Evolutionary conservation across 2,329 filamentous ascomycete species (phyloP).

Genomic region (Neofusicoccum kwambonambiense): DNA sequence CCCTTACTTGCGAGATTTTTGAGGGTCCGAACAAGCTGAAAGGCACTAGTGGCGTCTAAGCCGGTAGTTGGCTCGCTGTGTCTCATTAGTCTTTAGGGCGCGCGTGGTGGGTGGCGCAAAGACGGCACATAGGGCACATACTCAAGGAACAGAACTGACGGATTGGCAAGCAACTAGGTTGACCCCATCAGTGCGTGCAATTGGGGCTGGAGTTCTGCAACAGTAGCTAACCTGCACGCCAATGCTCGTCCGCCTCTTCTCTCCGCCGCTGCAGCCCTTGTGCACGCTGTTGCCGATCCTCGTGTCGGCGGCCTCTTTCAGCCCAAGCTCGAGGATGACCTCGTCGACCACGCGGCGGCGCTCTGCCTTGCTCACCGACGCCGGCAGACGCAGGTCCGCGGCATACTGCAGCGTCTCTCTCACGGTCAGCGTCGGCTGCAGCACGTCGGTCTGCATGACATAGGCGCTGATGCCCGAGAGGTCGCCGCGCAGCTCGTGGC

Average conservation of each 20-base stretch:
- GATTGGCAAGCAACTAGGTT: slow-evolving; percentile 64
- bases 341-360: slow-evolving; percentile 67
- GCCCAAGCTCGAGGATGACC: slow-evolving; percentile 70
- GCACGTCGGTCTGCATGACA: slow-evolving; percentile 74
- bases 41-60: slow-evolving; percentile 74
- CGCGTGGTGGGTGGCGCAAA: neutral
- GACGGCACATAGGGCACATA: slow-evolving; percentile 1
- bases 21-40: slow-evolving; percentile 68
- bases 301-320: slow-evolving; percentile 76
- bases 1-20: slow-evolving; percentile 67
- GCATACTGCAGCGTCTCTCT: slow-evolving; percentile 73
- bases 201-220: neutral
- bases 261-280: slow-evolving; percentile 75
- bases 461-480: slow-evolving; percentile 58
- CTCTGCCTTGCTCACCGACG: slow-evolving; percentile 59
- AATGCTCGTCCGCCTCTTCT: slow-evolving; percentile 74
- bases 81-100: neutral
- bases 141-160: slow-evolving; percentile 73
- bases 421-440: slow-evolving; percentile 72
- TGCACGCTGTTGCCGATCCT: slow-evolving; percentile 69
- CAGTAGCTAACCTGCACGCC: slow-evolving; percentile 60
- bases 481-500: slow-evolving; percentile 34
- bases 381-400: slow-evolving; percentile 67
- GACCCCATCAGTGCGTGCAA: neutral
- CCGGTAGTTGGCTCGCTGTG: slow-evolving; percentile 68